Conservation (phyloP, 1,284 basidiomycete genomes). For the Moesziomyces antarcticus region DNA sequence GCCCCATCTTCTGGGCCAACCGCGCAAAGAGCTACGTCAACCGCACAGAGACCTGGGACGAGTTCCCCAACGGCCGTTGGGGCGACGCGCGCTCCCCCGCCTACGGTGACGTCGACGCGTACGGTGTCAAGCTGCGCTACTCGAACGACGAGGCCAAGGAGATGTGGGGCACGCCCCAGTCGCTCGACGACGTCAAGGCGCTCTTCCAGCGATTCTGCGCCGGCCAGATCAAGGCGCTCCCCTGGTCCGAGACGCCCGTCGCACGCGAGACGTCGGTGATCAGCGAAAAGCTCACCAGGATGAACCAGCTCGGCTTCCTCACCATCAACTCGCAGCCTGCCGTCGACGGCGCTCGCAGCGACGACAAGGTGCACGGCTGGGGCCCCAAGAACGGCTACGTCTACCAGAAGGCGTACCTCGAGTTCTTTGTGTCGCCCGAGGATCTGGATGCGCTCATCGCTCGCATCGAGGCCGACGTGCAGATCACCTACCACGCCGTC, state of each 20-base stretch:
- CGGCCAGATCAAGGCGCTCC: slow-evolving; percentile 74
- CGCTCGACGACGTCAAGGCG: slow-evolving; percentile 59
- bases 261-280: slow-evolving; percentile 88
- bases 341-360: slow-evolving; percentile 82
- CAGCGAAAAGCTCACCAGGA: slow-evolving; percentile 78
- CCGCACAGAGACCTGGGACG: slow-evolving; percentile 80
- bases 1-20: slow-evolving; percentile 68
- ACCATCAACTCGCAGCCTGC: slow-evolving; percentile 99
- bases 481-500: slow-evolving; percentile 96
- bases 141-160: slow-evolving; percentile 79
- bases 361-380: slow-evolving; percentile 74
- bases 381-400: slow-evolving; percentile 70
- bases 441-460: slow-evolving; percentile 81
- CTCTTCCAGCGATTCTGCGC: slow-evolving; percentile 69
- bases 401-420: slow-evolving; percentile 85
- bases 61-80: slow-evolving; percentile 98
- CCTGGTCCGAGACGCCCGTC: slow-evolving; percentile 93
- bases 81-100: slow-evolving; percentile 96
- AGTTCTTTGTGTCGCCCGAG: slow-evolving; percentile 87
- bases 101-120: slow-evolving; percentile 96
- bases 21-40: slow-evolving; percentile 64
- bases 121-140: slow-evolving; percentile 73
- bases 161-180: slow-evolving; percentile 52
- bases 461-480: slow-evolving; percentile 85
- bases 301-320: slow-evolving; percentile 87